phyloP scores from a whole-genome alignment of 345 rosid species.

The Rhizophora mangle region DNA sequence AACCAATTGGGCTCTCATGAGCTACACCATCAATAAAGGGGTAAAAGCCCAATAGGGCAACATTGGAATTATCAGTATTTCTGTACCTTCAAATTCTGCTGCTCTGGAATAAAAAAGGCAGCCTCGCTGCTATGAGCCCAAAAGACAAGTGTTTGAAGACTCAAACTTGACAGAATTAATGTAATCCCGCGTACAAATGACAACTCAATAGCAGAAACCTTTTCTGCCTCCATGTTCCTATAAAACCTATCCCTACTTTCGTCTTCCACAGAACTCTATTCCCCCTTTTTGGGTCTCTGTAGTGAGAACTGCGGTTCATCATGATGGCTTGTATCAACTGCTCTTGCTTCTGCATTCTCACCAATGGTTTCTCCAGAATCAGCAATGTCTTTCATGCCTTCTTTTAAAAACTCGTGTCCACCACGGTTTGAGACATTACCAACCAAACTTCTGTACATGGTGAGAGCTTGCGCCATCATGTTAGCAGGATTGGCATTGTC shows the following conservation, averaged over 20 bases:
- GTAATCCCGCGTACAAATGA: neutral
- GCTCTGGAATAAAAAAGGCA: too few species aligned
- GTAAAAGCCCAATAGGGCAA: too few species aligned
- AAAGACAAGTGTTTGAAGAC: too few species aligned
- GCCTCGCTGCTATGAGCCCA: too few species aligned
- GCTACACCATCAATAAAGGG: too few species aligned
- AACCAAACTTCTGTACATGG: constrained; percentile 71
- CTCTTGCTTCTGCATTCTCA: constrained; percentile 14
- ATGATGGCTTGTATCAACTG: constrained; percentile 14
- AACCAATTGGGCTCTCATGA: too few species aligned
- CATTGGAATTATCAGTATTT: too few species aligned
- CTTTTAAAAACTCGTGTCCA: constrained; percentile 17
- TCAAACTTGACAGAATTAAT: neutral
- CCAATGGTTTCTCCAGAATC: constrained; percentile 24
- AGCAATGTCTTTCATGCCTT: constrained; percentile 20
- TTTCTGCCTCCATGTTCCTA: neutral
- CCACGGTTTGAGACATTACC: constrained; percentile 33
- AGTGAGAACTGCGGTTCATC: constrained; percentile 55
- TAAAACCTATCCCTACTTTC: neutral
- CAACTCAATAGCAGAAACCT: neutral
- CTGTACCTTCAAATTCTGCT: too few species aligned
- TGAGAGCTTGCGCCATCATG: constrained; percentile 72
- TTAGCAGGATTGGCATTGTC: constrained; percentile 58
- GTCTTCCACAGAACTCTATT: constrained; percentile 14
- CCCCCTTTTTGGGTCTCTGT: constrained; percentile 43